Evolutionary conservation across 1,284 basidiomycete species (phyloP), one percentile per base, ranked within the genome.

Genomic region (Cystobasidiaceae sp.): DNA sequence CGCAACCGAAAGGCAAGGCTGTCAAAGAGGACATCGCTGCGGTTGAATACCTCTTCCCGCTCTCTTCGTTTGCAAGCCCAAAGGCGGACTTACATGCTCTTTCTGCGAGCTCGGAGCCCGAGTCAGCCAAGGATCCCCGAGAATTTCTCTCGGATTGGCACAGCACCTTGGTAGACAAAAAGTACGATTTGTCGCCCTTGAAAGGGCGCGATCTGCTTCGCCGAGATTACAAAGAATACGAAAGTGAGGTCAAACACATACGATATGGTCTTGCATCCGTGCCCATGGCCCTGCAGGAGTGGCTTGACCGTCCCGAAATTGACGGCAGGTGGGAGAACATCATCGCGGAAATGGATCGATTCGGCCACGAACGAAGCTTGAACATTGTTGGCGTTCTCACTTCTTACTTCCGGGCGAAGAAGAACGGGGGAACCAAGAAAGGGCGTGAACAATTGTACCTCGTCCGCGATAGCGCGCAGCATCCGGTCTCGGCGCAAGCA

Each of bases 201-300:
- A 79, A 79, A 33, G 84, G 85, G 0, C 80, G 83, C 51, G 90
- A 97, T 72, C 83, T 97, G 28, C 81, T 97, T 3, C 81, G 88
- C 19, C 80, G 94, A 19, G 94, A 97, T 77, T 98, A 93, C 81
- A 97, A 98, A 77, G 86, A 93, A 72, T 93, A 91, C 75, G 72
- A 74, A 2, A 79, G 83, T 77, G 2, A 81, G 83, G 0, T 72
- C 75, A 19, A 80, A 78, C 78, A 74, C 75, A 7, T 67, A 75
- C 11, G 34, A 28, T 73, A 67, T 66, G 92, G 93, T 0, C 79
- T 96, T 13, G 83, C 88, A 2, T 88, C 89, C 1, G 87, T 94
- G 2, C 91, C 90, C 0, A 72, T 88, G 2, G 79, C 82, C 11
- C 80, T 93, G 7, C 79, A 83, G 56, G 66, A 70, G 4, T 79